These are phyloP conservation scores for Hortiboletus flavorubellus DNA, from an alignment of 768 basidiomycete species.

Conservation along the genomic window DNA sequence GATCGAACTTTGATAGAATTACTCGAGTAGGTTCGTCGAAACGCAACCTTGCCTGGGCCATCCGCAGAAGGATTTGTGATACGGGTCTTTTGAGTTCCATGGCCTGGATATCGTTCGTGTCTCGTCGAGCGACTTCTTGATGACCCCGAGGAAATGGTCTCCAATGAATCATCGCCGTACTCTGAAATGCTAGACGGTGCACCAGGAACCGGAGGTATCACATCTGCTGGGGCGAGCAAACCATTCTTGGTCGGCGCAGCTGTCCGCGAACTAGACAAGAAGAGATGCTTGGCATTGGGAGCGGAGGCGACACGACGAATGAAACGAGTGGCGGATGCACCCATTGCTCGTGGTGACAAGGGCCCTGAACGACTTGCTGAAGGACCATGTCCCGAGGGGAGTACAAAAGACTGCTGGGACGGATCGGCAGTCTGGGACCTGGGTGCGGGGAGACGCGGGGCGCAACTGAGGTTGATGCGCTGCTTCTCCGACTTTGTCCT, in stretches of 20 bases:
- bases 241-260: conserved; percentile 70
- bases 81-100: conserved; percentile 39
- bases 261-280: conserved; percentile 58
- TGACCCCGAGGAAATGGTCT: conserved; percentile 75
- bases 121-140: conserved; percentile 53
- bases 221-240: conserved; percentile 66
- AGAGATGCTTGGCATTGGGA: conserved; percentile 92
- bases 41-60: conserved; percentile 64
- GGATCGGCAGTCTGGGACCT: conserved; percentile 30
- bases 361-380: conserved; percentile 43
- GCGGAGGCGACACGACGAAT: conserved; percentile 95
- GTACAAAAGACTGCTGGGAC: conserved; percentile 41
- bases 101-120: conserved; percentile 32
- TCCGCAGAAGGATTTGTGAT: conserved; percentile 43
- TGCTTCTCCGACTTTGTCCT: conserved; percentile 50
- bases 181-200: conserved; percentile 49
- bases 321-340: conserved; percentile 80
- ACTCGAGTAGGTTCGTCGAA: conserved; percentile 93
- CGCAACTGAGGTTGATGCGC: conserved; percentile 43
- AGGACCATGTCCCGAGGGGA: conserved; percentile 25
- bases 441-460: conserved; percentile 37
- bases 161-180: conserved; percentile 66
- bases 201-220: conserved; percentile 53
- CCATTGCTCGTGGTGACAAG: conserved; percentile 64
- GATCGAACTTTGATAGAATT: conserved; percentile 94